A percentile compares a stretch with the other conserved stretches of the same genome.
phyloP scores from a whole-genome alignment of 208 protist genomes.

The Porcisia hertigi region DNA sequence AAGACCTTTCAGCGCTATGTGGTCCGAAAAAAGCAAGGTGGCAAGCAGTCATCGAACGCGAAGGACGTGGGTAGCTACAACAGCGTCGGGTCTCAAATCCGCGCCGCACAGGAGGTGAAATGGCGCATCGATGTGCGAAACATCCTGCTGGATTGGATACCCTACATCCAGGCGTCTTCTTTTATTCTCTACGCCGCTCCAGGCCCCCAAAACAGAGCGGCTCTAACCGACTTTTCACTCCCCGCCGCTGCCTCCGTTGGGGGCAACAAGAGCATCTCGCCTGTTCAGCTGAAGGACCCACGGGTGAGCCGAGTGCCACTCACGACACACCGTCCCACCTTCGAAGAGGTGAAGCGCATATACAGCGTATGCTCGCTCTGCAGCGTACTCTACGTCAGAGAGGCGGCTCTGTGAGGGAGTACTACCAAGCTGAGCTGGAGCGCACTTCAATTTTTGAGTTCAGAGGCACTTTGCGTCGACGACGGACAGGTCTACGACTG shows the following conservation, averaged over 20 bases:
- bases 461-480: too few relatives aligned
- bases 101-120: slow-evolving; percentile 85
- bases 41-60: slow-evolving; percentile 84
- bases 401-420: background rate
- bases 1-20: slow-evolving; percentile 92
- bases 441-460: background rate
- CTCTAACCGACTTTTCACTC: slow-evolving; percentile 70
- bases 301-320: slow-evolving; percentile 79
- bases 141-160: slow-evolving; percentile 74
- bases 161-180: slow-evolving; percentile 64
- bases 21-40: slow-evolving; percentile 92
- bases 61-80: slow-evolving; percentile 77
- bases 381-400: slow-evolving; percentile 48
- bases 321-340: slow-evolving; percentile 81
- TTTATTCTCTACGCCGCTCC: slow-evolving; percentile 87
- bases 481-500: too few relatives aligned
- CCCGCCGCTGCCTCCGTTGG: slow-evolving; percentile 11
- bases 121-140: slow-evolving; percentile 80
- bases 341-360: slow-evolving; percentile 84
- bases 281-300: slow-evolving; percentile 65
- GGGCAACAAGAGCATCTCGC: slow-evolving; percentile 40
- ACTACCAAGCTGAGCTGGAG: too few relatives aligned
- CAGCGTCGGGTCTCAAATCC: slow-evolving; percentile 85
- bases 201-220: slow-evolving; percentile 79
- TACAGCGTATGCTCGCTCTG: slow-evolving; percentile 52